Evolutionary conservation across 2,329 filamentous ascomycete genomes (phyloP).

Genomic region (Curvularia verruculosa): DNA sequence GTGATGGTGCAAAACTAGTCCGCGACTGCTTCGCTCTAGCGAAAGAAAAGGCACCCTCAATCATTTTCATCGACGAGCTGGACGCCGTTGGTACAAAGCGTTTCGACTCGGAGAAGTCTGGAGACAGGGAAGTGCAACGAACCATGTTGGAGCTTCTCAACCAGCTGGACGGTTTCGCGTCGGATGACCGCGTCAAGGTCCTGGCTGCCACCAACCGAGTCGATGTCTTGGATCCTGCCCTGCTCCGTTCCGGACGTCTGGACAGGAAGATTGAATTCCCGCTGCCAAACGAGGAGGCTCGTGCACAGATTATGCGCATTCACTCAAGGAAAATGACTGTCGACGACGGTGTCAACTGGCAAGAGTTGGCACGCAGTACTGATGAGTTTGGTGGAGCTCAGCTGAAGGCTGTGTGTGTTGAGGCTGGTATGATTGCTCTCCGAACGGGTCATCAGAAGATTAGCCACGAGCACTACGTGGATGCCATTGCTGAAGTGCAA

Average conservation of each 20-base stretch:
- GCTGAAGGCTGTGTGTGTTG: constrained; percentile 97
- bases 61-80: constrained; percentile 99
- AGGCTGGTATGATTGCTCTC: constrained; percentile 98
- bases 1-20: constrained; percentile 96
- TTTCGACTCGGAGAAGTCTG: constrained; percentile 97
- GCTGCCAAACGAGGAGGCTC: constrained; percentile 94
- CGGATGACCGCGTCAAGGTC: constrained; percentile 95
- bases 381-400: constrained; percentile 98
- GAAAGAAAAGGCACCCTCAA: constrained; percentile 97
- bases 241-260: constrained; percentile 88
- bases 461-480: constrained; percentile 96
- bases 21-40: constrained; percentile 96
- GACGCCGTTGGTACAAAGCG: constrained; percentile 99
- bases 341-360: constrained; percentile 92
- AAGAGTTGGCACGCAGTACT: constrained; percentile 91
- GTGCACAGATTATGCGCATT: constrained; percentile 95
- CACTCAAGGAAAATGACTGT: constrained; percentile 99
- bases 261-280: constrained; percentile 99
- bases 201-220: constrained; percentile 93
- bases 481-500: constrained; percentile 90
- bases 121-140: constrained; percentile 95
- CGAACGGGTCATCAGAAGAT: constrained; percentile 95
- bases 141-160: constrained; percentile 99
- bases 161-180: constrained; percentile 97
- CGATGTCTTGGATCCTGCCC: constrained; percentile 88